These are phyloP conservation scores for Bimuria novae-zelandiae DNA, from an alignment of 2,329 filamentous ascomycete genomes.

Conservation along the genomic window DNA sequence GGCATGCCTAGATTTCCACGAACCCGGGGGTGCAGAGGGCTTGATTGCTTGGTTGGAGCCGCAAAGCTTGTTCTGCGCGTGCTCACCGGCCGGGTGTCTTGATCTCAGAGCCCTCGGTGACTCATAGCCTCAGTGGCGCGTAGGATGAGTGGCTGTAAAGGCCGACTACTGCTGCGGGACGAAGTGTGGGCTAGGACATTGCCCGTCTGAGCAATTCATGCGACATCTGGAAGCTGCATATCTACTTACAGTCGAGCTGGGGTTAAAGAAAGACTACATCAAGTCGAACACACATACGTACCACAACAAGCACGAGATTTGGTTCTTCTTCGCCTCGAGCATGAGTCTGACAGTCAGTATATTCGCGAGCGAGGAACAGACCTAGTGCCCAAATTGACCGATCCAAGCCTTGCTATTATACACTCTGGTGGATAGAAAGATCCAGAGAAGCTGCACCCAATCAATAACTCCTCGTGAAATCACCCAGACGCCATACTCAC, in stretches of 20 bases:
- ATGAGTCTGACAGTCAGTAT: background rate
- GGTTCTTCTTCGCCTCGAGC: background rate
- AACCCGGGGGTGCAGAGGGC: background rate
- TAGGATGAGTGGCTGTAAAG: background rate
- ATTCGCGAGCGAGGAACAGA: background rate
- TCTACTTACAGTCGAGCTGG: background rate
- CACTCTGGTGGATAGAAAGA: background rate
- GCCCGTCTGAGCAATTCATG: too few species aligned
- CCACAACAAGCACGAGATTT: background rate
- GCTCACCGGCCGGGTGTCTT: too few species aligned
- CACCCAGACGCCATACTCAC: constrained; percentile 8
- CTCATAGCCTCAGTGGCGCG: background rate
- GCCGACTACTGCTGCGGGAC: too few species aligned
- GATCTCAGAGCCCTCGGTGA: too few species aligned
- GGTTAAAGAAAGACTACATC: background rate
- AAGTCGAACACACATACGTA: background rate
- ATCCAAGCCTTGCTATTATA: constrained; percentile 1
- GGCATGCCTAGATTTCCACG: background rate
- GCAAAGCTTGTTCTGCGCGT: constrained; percentile 2
- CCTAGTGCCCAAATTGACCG: background rate
- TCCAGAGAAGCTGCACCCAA: constrained; percentile 2
- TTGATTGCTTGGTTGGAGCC: background rate
- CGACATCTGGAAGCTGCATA: too few species aligned
- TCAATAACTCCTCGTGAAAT: constrained; percentile 4
- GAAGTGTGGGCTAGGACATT: too few species aligned